Conservation (phyloP, 768 basidiomycete genomes). For the Clavaria fumosa region DNA sequence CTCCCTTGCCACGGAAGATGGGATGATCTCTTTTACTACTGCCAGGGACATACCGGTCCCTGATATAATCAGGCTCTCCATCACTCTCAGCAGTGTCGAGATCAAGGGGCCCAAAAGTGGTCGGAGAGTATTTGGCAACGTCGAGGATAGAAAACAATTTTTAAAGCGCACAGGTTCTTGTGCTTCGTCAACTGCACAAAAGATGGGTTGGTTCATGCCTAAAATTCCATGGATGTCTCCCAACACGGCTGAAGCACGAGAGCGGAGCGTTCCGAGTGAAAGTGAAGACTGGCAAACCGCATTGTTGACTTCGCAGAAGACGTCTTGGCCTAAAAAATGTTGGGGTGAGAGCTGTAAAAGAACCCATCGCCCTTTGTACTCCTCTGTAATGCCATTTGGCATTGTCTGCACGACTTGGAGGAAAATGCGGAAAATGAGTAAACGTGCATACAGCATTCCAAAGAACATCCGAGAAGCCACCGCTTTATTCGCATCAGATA, state of each 20-base stretch:
- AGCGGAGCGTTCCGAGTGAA: not conserved
- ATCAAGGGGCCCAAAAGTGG: too few species aligned
- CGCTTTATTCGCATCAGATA: not conserved
- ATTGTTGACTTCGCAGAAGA: not conserved
- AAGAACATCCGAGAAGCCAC: not conserved
- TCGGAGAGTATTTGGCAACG: not conserved
- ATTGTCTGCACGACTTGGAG: not conserved
- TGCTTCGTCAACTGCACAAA: not conserved
- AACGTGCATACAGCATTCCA: slow-evolving; percentile 6
- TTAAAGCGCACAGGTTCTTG: not conserved
- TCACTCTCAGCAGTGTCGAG: too few species aligned
- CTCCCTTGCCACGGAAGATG: not conserved
- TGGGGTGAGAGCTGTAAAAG: slow-evolving; percentile 3
- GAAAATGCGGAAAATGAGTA: slow-evolving; percentile 7
- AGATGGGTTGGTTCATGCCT: not conserved
- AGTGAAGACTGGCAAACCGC: not conserved
- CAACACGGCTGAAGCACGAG: not conserved
- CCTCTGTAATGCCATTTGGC: not conserved
- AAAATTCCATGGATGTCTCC: not conserved
- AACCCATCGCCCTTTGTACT: slow-evolving; percentile 6
- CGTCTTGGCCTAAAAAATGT: not conserved
- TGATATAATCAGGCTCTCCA: not conserved
- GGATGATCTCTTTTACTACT: not conserved
- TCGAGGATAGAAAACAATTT: not conserved
- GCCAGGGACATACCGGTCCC: not conserved